Conservation (phyloP, 805 yeast genomes). For the Yarrowia osloensis region DNA sequence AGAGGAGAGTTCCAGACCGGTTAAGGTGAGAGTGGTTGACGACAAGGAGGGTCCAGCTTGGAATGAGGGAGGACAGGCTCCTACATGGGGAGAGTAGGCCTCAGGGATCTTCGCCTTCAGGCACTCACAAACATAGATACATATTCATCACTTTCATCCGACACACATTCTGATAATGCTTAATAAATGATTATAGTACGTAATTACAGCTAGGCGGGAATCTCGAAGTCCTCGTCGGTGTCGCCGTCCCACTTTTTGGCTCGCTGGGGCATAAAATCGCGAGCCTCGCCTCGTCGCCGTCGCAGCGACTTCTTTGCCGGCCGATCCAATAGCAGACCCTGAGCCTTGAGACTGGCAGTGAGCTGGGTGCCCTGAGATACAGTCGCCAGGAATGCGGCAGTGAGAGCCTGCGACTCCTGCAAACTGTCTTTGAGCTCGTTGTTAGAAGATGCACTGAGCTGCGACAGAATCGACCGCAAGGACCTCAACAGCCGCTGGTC, state of each 20-base stretch:
- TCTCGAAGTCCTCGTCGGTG: constrained; percentile 6
- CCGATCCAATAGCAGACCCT: background rate
- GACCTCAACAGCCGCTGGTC: constrained; percentile 24
- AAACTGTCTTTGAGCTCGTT: background rate
- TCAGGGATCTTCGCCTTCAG: background rate
- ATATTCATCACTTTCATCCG: too few species aligned
- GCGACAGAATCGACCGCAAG: constrained; percentile 5
- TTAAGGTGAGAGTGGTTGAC: constrained; percentile 4
- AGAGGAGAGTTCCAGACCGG: constrained; percentile 31
- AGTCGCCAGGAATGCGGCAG: constrained; percentile 17
- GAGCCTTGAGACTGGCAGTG: constrained; percentile 1
- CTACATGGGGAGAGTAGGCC: background rate
- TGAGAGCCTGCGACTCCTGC: constrained; percentile 17
- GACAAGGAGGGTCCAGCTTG: constrained; percentile 3
- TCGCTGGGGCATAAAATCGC: background rate
- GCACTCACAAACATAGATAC: background rate
- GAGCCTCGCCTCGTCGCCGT: background rate
- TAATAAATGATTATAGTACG: background rate
- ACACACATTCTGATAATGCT: too few species aligned
- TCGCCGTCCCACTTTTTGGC: constrained; percentile 15
- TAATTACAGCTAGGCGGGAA: background rate
- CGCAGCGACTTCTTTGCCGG: background rate
- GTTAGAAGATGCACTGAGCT: constrained; percentile 14
- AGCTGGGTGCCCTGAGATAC: constrained; percentile 19
- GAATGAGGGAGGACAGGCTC: constrained; percentile 18